Conservation (phyloP, 345 rosid genomes). For the Lumnitzera littorea region DNA sequence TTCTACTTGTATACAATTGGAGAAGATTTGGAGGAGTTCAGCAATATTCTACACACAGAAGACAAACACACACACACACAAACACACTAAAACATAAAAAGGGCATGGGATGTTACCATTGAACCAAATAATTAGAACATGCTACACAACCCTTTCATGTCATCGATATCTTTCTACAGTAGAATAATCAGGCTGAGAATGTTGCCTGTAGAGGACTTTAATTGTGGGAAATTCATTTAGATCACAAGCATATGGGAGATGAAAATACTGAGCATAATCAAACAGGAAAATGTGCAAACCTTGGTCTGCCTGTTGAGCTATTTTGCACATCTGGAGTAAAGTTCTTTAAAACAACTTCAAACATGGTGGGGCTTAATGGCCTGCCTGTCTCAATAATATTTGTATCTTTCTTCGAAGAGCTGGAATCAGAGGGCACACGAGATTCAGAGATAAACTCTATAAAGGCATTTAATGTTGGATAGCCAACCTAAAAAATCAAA, state of each 20-base stretch:
- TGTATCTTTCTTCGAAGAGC: slow-evolving; percentile 34
- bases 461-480: slow-evolving; percentile 73
- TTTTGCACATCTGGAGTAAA: slow-evolving; percentile 84
- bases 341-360: slow-evolving; percentile 63
- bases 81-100: too few species aligned
- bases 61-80: too few species aligned
- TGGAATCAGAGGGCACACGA: slow-evolving; percentile 40
- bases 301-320: slow-evolving; percentile 73
- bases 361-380: slow-evolving; percentile 80
- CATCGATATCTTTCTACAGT: too few species aligned
- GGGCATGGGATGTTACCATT: too few species aligned
- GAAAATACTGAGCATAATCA: not conserved
- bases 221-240: not conserved
- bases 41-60: too few species aligned
- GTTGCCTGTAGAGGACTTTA: too few species aligned
- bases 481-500: slow-evolving; percentile 48
- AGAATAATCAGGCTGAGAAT: too few species aligned
- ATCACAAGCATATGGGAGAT: too few species aligned
- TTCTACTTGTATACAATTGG: too few species aligned
- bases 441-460: slow-evolving; percentile 56
- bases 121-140: too few species aligned
- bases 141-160: too few species aligned
- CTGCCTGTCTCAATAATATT: slow-evolving; percentile 49
- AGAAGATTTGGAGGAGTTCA: too few species aligned
- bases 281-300: slow-evolving; percentile 38